A percentile compares a stretch with the other conserved stretches of the same genome.
Conservation (phyloP, 306 rosid genomes). For the Quercus bicolor region DNA sequence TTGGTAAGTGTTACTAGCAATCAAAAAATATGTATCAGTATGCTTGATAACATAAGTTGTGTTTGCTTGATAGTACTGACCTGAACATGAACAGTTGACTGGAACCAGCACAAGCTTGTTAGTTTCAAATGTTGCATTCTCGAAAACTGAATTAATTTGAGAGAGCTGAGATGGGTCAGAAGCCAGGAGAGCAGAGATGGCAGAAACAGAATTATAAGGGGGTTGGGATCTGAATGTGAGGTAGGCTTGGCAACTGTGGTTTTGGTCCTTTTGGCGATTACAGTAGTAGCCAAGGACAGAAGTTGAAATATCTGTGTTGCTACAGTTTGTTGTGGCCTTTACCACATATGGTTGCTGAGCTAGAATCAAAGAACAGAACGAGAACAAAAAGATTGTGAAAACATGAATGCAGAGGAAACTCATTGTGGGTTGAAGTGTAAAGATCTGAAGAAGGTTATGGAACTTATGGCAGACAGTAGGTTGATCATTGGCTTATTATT, state of each 20-base stretch:
- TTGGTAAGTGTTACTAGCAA: conserved; percentile 59
- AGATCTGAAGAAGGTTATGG: background rate
- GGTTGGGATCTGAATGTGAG: conserved; percentile 75
- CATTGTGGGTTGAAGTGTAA: conserved; percentile 38
- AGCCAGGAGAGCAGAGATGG: conserved; percentile 53
- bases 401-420: conserved; percentile 19
- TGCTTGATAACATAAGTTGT: conserved; percentile 34
- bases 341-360: conserved; percentile 81
- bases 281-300: conserved; percentile 71
- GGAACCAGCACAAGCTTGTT: conserved; percentile 68
- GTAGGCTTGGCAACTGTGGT: conserved; percentile 63
- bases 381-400: conserved; percentile 21
- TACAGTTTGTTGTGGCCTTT: conserved; percentile 41
- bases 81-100: conserved; percentile 64
- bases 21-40: conserved; percentile 19
- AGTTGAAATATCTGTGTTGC: conserved; percentile 24
- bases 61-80: conserved; percentile 63
- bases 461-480: background rate
- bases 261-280: conserved; percentile 31
- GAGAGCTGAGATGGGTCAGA: conserved; percentile 60
- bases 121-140: conserved; percentile 38
- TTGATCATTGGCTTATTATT: background rate
- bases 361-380: conserved; percentile 21
- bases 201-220: conserved; percentile 52
- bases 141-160: conserved; percentile 45